Evolutionary conservation across 2,329 filamentous ascomycete species (phyloP).

Genomic region (Calycina herbarum): DNA sequence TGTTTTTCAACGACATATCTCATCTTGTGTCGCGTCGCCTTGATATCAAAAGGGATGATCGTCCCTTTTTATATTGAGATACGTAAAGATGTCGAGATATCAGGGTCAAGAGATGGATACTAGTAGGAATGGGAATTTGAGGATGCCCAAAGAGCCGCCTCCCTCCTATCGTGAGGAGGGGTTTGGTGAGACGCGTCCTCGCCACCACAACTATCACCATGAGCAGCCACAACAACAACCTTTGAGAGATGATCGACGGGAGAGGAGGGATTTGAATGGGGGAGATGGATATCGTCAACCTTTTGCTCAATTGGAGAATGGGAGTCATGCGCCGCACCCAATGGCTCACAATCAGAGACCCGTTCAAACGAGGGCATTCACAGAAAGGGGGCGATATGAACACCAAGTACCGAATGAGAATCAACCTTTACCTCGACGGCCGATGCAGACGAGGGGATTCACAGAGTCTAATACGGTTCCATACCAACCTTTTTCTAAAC

Average conservation of each 20-base stretch:
- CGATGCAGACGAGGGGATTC: not conserved
- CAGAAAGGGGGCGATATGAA: not conserved
- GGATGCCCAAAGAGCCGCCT: not conserved
- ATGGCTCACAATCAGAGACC: not conserved
- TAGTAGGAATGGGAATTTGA: not conserved
- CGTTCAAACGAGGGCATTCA: not conserved
- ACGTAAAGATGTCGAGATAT: not conserved
- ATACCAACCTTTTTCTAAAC: not conserved
- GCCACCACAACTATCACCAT: not conserved
- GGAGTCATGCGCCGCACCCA: not conserved
- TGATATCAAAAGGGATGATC: no score
- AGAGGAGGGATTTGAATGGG: not conserved
- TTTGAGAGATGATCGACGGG: not conserved
- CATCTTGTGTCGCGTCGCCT: not conserved
- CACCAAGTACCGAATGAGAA: not conserved
- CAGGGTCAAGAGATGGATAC: not conserved
- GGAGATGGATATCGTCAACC: not conserved
- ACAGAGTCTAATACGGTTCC: not conserved
- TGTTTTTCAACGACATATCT: slow-evolving; percentile 4
- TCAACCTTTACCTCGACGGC: not conserved
- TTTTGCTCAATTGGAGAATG: not conserved
- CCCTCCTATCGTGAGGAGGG: not conserved
- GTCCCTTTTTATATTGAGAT: not conserved
- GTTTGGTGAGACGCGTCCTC: not conserved
- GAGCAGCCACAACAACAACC: not conserved